Conservation (phyloP, 805 yeast species). For the Ogataea zsoltii region DNA sequence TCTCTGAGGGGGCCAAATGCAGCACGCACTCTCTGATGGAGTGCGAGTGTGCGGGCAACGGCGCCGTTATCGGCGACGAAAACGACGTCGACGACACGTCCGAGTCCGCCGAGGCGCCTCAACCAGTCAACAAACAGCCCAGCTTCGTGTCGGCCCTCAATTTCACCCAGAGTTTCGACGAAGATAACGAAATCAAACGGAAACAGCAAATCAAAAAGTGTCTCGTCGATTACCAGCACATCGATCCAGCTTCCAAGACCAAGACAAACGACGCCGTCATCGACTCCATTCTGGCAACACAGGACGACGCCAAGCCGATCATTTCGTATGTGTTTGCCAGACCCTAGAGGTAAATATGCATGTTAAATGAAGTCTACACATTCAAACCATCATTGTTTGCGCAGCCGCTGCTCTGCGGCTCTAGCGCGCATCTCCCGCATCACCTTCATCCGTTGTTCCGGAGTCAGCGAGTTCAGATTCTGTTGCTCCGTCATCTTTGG, state of each 20-base stretch:
- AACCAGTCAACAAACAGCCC: conserved; percentile 9
- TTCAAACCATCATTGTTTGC: no score
- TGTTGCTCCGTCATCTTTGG: conserved; percentile 33
- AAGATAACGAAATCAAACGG: conserved; percentile 33
- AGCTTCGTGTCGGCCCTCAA: conserved; percentile 64
- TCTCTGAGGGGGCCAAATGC: conserved; percentile 49
- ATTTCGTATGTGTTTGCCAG: conserved; percentile 45
- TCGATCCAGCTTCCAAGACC: conserved; percentile 43
- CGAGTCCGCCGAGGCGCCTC: conserved; percentile 1
- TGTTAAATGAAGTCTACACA: no score
- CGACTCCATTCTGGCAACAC: conserved; percentile 29
- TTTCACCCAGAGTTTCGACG: conserved; percentile 29
- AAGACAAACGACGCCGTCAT: conserved; percentile 24
- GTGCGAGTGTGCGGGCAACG: conserved; percentile 62
- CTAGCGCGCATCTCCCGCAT: conserved; percentile 95
- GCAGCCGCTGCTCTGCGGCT: conserved; percentile 88
- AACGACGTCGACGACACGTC: conserved; percentile 9
- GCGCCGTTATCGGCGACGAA: conserved; percentile 35
- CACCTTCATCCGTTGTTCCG: conserved; percentile 70
- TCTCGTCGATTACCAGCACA: conserved; percentile 61
- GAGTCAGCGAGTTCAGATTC: conserved; percentile 62
- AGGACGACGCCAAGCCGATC: conserved; percentile 27
- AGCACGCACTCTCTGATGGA: conserved; percentile 78
- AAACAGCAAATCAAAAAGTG: conserved; percentile 54
- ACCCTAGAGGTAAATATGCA: no score